Conservation (phyloP, 1,139 yeast species). For the Zygoascus sp. region DNA sequence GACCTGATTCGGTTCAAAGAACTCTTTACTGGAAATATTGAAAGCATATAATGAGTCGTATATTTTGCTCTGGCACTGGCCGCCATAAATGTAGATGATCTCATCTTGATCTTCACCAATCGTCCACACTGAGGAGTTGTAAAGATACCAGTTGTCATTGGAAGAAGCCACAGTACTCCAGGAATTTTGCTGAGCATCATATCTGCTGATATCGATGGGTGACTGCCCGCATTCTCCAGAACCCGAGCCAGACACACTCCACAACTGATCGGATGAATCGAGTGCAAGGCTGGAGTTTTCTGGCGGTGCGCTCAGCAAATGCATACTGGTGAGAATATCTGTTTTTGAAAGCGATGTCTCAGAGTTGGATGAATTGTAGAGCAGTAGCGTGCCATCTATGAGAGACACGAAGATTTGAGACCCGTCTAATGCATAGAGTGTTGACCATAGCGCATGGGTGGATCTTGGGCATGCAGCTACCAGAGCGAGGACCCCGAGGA, state of each 20-base stretch:
- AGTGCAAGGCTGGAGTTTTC: slow-evolving; percentile 21
- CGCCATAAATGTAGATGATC: slow-evolving; percentile 50
- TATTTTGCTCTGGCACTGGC: slow-evolving; percentile 34
- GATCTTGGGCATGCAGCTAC: neutral
- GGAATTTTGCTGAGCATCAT: slow-evolving; percentile 13
- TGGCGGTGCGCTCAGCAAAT: slow-evolving; percentile 19
- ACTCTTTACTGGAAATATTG: slow-evolving; percentile 31
- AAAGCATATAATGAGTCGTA: slow-evolving; percentile 40
- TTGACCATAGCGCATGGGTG: slow-evolving; percentile 9
- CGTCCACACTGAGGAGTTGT: slow-evolving; percentile 34
- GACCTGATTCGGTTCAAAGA: slow-evolving; percentile 33
- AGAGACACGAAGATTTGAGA: slow-evolving; percentile 6
- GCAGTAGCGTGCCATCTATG: slow-evolving; percentile 9
- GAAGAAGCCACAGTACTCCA: slow-evolving; percentile 22
- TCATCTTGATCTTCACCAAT: slow-evolving; percentile 34
- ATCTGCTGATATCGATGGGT: slow-evolving; percentile 21
- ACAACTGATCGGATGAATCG: slow-evolving; percentile 8
- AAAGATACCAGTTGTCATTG: slow-evolving; percentile 17
- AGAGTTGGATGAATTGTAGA: neutral
- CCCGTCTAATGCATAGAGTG: slow-evolving; percentile 8
- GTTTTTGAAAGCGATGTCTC: slow-evolving; percentile 1
- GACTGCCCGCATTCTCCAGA: slow-evolving; percentile 4
- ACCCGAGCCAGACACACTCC: slow-evolving; percentile 10
- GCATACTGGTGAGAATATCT: slow-evolving; percentile 2
- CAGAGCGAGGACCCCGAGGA: neutral